Evolutionary conservation across 1,284 basidiomycete species (phyloP).

Genomic region (Lignosus rhinocerotis): DNA sequence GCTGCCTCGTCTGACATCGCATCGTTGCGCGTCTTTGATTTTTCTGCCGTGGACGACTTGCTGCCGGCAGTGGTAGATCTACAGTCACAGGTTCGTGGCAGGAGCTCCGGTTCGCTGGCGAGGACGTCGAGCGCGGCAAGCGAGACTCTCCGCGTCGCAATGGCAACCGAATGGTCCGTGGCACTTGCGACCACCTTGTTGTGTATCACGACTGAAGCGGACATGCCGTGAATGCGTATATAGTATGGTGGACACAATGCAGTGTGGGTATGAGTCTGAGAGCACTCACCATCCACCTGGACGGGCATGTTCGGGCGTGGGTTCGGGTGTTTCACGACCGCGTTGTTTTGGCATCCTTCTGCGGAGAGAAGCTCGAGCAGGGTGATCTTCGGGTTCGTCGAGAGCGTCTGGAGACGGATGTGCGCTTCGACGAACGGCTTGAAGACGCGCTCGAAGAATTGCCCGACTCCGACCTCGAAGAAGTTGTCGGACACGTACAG

Average conservation of each 20-base stretch:
- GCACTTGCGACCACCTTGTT: slow-evolving; percentile 61
- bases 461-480: slow-evolving; percentile 55
- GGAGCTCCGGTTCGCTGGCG: slow-evolving; percentile 60
- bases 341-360: slow-evolving; percentile 65
- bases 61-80: slow-evolving; percentile 25
- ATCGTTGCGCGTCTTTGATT: slow-evolving; percentile 20
- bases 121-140: slow-evolving; percentile 63
- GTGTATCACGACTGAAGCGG: slow-evolving; percentile 60
- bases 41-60: slow-evolving; percentile 41
- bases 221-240: neutral
- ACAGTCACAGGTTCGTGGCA: slow-evolving; percentile 67
- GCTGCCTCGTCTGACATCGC: neutral
- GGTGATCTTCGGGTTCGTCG: slow-evolving; percentile 71
- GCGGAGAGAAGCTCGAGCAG: slow-evolving; percentile 71
- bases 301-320: slow-evolving; percentile 9
- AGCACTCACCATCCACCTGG: slow-evolving; percentile 26
- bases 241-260: neutral
- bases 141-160: slow-evolving; percentile 61
- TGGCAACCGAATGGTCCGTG: slow-evolving; percentile 45
- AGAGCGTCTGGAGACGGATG: slow-evolving; percentile 66
- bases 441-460: slow-evolving; percentile 64
- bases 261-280: neutral
- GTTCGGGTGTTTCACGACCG: slow-evolving; percentile 45
- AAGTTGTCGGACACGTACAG: slow-evolving; percentile 75
- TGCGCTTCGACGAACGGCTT: slow-evolving; percentile 75